Evolutionary conservation across 1,284 basidiomycete species (phyloP), one percentile per base, ranked within the genome.

Genomic region (Chiua sp.): DNA sequence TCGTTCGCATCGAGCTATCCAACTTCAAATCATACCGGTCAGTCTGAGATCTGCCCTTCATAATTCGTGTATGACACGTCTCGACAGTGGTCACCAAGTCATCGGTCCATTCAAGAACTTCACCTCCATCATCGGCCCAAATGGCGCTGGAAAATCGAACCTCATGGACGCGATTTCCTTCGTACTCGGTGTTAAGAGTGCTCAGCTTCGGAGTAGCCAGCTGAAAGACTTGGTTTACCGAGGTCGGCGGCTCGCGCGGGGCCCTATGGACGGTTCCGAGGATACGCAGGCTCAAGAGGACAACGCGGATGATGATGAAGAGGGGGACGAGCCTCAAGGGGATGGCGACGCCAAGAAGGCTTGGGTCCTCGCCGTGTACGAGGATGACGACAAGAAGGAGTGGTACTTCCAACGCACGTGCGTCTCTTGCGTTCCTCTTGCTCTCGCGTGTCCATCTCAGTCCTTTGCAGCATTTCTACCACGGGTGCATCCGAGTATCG

Each of bases 161-260:
- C 87, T 99, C 63, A 99, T 99, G 98, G 98, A 99, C 75, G 98
- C 98, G 58, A 98, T 99, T 67, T 99, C 98, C 4, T 99, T 99
- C 74, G 98, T 99, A 7, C 88, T 99, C 12, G 97, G 98, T 35
- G 92, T 99, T 51, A 95, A 96, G 79, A 95, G 93, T 58, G 91
- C 91, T 2, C 95, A 98, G 68, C 84, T 99, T 26, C 86, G 98
- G 50, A 95, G 93, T 68, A 94, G 93, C 53, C 96, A 98, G 69
- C 83, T 99, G 37, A 94, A 92, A 69, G 98, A 99, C 75, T 83
- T 99, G 49, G 93, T 99, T 15, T 99, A 98, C 77, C 92, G 97
- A 42, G 95, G 94, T 20, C 79, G 96, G 58, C 83, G 90, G 65
- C 82, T 95, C 8, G 91, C 87, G 3, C 84, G 80, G 42, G 78